Conservation (phyloP, 2,329 filamentous ascomycete species). For the Talaromyces sp. region DNA sequence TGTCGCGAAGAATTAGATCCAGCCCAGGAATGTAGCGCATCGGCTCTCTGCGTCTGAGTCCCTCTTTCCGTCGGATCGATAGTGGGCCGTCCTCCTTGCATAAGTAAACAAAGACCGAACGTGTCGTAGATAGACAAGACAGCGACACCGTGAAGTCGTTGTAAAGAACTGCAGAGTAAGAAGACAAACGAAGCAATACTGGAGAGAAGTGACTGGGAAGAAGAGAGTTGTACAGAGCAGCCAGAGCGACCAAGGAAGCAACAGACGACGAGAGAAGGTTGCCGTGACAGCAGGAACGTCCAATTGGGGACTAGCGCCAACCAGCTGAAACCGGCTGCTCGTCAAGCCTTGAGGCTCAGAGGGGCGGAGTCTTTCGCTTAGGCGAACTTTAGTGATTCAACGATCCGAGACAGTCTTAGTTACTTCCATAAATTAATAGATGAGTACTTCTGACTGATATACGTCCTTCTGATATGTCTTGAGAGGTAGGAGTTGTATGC, state of each 20-base stretch:
- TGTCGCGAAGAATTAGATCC: slow-evolving; percentile 9
- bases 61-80: not conserved
- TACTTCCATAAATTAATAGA: not conserved
- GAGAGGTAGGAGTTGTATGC: not conserved
- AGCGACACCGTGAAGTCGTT: not conserved
- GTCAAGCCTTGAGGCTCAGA: not conserved
- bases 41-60: not conserved
- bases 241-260: not conserved
- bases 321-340: slow-evolving; percentile 8
- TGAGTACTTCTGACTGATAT: not conserved
- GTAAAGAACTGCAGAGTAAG: not conserved
- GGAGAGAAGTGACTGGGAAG: not conserved
- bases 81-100: not conserved
- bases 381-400: not conserved
- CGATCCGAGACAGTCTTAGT: not conserved
- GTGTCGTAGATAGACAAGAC: not conserved
- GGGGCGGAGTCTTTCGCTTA: slow-evolving; percentile 8
- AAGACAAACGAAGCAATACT: not conserved
- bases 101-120: not conserved
- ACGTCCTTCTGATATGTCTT: not conserved
- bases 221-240: not conserved
- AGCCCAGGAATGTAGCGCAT: slow-evolving; percentile 9
- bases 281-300: slow-evolving; percentile 11
- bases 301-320: slow-evolving; percentile 5
- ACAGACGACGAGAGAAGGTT: slow-evolving; percentile 6